phyloP scores from a whole-genome alignment of 768 basidiomycete species.

The Amanita muscaria region DNA sequence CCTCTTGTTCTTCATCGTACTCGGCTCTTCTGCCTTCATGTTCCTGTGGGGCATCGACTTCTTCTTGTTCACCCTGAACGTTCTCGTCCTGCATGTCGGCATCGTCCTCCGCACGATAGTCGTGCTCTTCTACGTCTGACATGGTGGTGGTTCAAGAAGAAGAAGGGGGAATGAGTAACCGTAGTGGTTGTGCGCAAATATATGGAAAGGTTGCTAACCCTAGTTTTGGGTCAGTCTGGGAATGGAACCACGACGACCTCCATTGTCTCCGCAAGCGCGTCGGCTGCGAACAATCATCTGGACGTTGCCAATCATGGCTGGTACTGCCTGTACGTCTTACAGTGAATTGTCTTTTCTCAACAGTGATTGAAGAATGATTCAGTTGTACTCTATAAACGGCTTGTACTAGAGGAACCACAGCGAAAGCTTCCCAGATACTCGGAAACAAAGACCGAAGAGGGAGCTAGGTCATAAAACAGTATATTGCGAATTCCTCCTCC shows the following conservation, averaged over 20 bases:
- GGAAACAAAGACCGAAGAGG: slow-evolving; percentile 7
- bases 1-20: slow-evolving; percentile 27
- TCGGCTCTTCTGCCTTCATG: slow-evolving; percentile 15
- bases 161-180: neutral
- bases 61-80: neutral
- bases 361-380: slow-evolving; percentile 3
- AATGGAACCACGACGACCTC: slow-evolving; percentile 11
- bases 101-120: slow-evolving; percentile 7
- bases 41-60: neutral
- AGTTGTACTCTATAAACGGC: slow-evolving; percentile 64
- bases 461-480: slow-evolving; percentile 1
- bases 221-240: neutral
- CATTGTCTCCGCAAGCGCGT: slow-evolving; percentile 24
- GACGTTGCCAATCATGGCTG: slow-evolving; percentile 55
- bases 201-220: neutral
- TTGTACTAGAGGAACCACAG: slow-evolving; percentile 36
- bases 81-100: slow-evolving; percentile 5
- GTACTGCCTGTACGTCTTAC: slow-evolving; percentile 46
- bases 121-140: slow-evolving; percentile 14
- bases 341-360: too few species aligned
- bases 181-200: neutral
- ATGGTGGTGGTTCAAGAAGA: slow-evolving; percentile 1
- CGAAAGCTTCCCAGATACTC: slow-evolving; percentile 20
- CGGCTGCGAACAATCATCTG: slow-evolving; percentile 47
- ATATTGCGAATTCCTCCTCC: too few species aligned